A percentile compares a stretch with the other conserved stretches of the same genome.
Evolutionary conservation across 768 basidiomycete species (phyloP).

Genomic region (Agaricus blazei): DNA sequence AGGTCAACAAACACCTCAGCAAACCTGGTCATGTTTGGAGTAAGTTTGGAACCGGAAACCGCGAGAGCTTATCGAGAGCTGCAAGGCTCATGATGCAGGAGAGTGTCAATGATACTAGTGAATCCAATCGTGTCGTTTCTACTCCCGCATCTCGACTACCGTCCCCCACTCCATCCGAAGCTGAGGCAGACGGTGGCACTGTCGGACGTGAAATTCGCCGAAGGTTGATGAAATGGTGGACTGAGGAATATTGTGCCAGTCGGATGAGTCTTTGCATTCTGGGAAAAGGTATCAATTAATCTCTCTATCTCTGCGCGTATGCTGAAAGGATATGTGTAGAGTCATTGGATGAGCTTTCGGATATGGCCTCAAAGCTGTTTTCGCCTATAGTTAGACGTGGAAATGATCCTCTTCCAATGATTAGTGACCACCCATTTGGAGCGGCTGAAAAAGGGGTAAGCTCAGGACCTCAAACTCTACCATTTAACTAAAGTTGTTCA

Average conservation of each 20-base stretch:
- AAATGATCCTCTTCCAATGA: constrained; percentile 53
- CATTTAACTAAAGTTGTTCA: constrained; percentile 1
- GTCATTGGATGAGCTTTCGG: constrained; percentile 66
- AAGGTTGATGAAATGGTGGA: constrained; percentile 83
- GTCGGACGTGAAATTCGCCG: constrained; percentile 78
- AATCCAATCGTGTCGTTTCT: constrained; percentile 23
- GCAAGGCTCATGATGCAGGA: constrained; percentile 53
- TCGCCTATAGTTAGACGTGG: constrained; percentile 67
- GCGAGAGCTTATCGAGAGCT: constrained; percentile 61
- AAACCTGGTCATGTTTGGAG: constrained; percentile 78
- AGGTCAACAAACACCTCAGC: constrained; percentile 85
- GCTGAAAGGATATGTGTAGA: constrained; percentile 36
- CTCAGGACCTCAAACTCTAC: constrained; percentile 10
- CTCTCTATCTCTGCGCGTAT: neutral
- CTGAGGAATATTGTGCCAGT: constrained; percentile 72
- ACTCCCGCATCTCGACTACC: constrained; percentile 44
- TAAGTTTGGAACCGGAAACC: constrained; percentile 90
- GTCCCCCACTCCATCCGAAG: constrained; percentile 31
- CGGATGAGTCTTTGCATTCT: constrained; percentile 78
- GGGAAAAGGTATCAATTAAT: constrained; percentile 55
- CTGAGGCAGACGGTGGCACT: constrained; percentile 69
- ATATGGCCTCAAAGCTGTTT: constrained; percentile 59
- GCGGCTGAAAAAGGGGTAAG: constrained; percentile 65
- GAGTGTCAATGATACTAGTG: constrained; percentile 23
- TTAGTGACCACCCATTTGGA: constrained; percentile 74